phyloP scores from a whole-genome alignment of 1,139 yeast species.

The Meyerozyma guilliermondii region DNA sequence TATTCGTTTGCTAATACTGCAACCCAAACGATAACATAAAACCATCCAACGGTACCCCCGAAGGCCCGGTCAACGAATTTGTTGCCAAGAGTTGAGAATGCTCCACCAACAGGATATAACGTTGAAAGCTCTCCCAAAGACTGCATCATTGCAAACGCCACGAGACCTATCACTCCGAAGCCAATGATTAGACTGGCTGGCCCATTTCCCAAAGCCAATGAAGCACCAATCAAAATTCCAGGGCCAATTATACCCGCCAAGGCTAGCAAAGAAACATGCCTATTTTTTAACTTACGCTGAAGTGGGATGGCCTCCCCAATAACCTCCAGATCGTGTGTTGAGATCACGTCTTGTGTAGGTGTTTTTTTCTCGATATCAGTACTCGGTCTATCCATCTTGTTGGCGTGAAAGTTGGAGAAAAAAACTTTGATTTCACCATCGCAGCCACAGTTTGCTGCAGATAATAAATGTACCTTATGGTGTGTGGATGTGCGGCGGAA shows the following conservation, averaged over 20 bases:
- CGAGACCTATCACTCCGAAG: conserved; percentile 48
- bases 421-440: not conserved
- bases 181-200: conserved; percentile 42
- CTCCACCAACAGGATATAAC: conserved; percentile 47
- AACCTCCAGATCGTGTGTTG: not conserved
- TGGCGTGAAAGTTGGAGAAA: not conserved
- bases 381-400: not conserved
- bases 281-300: conserved; percentile 35
- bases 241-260: conserved; percentile 56
- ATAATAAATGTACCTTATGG: not conserved
- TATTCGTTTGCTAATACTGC: conserved; percentile 59
- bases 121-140: conserved; percentile 55
- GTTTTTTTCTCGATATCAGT: not conserved
- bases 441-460: not conserved
- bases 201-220: conserved; percentile 40
- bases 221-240: conserved; percentile 46
- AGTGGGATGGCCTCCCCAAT: not conserved
- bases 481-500: not conserved
- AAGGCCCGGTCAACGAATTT: conserved; percentile 52
- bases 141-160: conserved; percentile 55
- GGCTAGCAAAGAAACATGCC: conserved; percentile 44
- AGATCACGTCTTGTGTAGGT: not conserved
- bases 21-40: conserved; percentile 57
- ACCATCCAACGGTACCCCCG: conserved; percentile 61
- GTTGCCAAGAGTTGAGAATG: conserved; percentile 50